These are phyloP conservation scores for Backusella circina DNA, from an alignment of 192 early-diverging fungal genomes.

Conservation along the genomic window DNA sequence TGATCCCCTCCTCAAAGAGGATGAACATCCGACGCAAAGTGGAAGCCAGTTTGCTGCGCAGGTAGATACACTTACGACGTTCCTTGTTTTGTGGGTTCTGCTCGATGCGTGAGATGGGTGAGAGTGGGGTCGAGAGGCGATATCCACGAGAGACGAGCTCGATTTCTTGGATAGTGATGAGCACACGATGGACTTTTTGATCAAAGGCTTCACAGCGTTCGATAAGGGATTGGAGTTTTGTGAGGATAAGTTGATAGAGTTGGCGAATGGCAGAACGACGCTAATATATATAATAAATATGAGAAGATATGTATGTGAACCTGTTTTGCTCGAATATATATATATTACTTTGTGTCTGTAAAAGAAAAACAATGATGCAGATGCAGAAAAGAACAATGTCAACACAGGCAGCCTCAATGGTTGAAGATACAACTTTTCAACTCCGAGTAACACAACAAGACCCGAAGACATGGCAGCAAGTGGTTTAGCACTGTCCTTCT, in stretches of 20 bases:
- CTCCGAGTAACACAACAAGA: conserved; percentile 17
- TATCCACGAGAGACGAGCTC: conserved; percentile 63
- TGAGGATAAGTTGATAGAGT: conserved; percentile 40
- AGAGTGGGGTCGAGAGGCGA: conserved; percentile 51
- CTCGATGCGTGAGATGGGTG: conserved; percentile 62
- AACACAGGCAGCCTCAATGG: conserved; percentile 4
- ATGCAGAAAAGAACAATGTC: conserved; percentile 10
- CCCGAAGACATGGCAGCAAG: not conserved
- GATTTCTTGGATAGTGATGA: conserved; percentile 60
- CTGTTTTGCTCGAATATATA: no score
- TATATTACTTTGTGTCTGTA: conserved; percentile 35
- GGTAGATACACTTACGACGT: conserved; percentile 40
- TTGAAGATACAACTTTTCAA: conserved; percentile 5
- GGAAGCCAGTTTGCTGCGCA: conserved; percentile 42
- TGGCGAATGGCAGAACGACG: conserved; percentile 42
- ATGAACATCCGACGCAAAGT: conserved; percentile 42
- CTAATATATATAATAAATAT: conserved; percentile 18
- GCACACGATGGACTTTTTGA: conserved; percentile 43
- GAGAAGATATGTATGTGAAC: no score
- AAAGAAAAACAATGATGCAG: conserved; percentile 32
- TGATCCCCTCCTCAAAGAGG: conserved; percentile 42
- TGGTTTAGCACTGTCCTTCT: not conserved
- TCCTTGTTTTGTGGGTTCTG: conserved; percentile 38
- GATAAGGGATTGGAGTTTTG: conserved; percentile 37
- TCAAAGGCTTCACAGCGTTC: conserved; percentile 48